Percentiles rank a stretch among this genome's conserved stretches.
Conservation (phyloP, 2,329 filamentous ascomycete genomes). For the Phaeophleospora eucalypticola region DNA sequence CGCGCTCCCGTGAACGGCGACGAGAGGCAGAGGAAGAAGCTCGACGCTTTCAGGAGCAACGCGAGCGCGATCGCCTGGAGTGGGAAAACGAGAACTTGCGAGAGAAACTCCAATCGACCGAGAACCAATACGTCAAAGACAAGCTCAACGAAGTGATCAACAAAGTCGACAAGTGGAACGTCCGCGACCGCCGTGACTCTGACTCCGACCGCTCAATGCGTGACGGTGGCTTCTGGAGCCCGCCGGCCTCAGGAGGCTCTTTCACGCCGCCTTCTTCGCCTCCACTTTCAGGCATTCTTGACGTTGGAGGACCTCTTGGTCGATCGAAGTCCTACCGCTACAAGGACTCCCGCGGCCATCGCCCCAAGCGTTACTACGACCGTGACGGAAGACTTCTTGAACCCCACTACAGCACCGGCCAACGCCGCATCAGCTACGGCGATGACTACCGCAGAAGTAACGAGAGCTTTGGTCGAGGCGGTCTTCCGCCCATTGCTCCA, state of each 20-base stretch:
- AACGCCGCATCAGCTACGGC: not conserved
- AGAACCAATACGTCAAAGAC: not conserved
- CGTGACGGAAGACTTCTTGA: not conserved
- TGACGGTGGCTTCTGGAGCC: not conserved
- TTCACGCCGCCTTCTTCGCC: conserved; percentile 8
- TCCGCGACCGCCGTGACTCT: not conserved
- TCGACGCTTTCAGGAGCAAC: not conserved
- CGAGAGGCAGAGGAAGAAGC: conserved; percentile 2
- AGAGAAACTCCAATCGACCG: not conserved
- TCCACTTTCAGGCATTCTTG: not conserved
- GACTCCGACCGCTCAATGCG: not conserved
- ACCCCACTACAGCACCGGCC: not conserved
- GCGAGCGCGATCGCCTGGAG: conserved; percentile 3
- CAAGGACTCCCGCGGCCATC: not conserved
- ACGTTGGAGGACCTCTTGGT: not conserved
- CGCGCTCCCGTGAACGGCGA: conserved; percentile 1
- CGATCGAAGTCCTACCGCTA: not conserved
- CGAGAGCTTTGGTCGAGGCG: not conserved
- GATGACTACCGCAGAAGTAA: not conserved
- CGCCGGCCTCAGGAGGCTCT: conserved; percentile 2
- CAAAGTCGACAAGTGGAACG: conserved; percentile 6
- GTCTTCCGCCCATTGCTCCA: not conserved
- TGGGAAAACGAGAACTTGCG: conserved; percentile 1
- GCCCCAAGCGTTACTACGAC: not conserved
- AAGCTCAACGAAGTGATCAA: conserved; percentile 4